These are phyloP conservation scores for Talaromyces sp. DNA, from an alignment of 2,329 filamentous ascomycete genomes.

Conservation along the genomic window DNA sequence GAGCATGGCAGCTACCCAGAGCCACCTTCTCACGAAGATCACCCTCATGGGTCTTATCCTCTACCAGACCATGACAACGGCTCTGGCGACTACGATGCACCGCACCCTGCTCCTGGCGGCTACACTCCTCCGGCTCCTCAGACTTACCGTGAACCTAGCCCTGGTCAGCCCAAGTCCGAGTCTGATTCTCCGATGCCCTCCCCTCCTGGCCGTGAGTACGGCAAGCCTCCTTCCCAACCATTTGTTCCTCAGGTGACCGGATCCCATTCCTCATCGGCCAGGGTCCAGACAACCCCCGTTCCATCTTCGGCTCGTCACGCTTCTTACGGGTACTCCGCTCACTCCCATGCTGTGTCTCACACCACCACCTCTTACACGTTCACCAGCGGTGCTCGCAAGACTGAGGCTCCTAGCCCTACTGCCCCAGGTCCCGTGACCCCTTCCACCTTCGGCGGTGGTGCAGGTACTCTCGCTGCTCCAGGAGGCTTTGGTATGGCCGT, in stretches of 20 bases:
- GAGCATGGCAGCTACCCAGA: neutral
- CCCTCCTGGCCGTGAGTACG: slow-evolving; percentile 4
- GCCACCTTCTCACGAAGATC: neutral
- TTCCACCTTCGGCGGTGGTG: slow-evolving; percentile 16
- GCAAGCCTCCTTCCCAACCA: neutral
- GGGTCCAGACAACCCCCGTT: neutral
- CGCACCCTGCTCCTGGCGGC: neutral
- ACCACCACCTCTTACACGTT: neutral
- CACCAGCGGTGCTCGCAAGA: neutral
- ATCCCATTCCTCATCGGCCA: neutral
- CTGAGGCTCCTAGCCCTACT: neutral
- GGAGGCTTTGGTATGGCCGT: slow-evolving; percentile 18
- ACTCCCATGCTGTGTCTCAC: neutral
- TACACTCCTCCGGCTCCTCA: neutral
- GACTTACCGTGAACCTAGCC: neutral
- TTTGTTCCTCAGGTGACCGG: neutral
- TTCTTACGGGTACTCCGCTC: neutral
- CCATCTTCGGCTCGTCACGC: slow-evolving; percentile 8
- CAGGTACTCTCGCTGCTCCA: slow-evolving; percentile 8
- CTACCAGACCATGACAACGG: neutral
- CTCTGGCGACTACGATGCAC: neutral
- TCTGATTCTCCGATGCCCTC: neutral
- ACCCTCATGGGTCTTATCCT: slow-evolving; percentile 8
- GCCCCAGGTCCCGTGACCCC: neutral
- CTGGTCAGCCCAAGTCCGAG: neutral